Conservation (phyloP, 2,329 filamentous ascomycete species). For the Colletotrichum acutatum region DNA sequence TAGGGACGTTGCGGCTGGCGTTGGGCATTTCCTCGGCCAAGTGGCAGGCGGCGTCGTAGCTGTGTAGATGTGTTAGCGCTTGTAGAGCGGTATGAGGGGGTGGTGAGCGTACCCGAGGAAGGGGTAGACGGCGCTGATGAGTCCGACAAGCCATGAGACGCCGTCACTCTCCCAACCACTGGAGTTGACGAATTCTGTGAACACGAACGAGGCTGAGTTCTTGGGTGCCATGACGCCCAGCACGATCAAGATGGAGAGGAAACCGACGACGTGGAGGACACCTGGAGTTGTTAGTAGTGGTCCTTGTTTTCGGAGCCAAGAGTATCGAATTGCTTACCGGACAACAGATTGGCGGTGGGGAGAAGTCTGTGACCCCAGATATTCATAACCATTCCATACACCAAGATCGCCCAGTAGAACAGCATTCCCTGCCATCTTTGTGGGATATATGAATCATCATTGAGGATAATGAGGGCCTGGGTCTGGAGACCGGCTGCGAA, state of each 20-base stretch:
- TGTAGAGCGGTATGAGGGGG: background rate
- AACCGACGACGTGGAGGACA: constrained; percentile 42
- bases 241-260: constrained; percentile 42
- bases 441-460: constrained; percentile 51
- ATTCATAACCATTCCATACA: constrained; percentile 51
- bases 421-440: constrained; percentile 58
- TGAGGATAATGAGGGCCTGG: constrained; percentile 55
- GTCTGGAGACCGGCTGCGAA: constrained; percentile 57
- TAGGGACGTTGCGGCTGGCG: constrained; percentile 45
- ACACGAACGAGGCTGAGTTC: constrained; percentile 44
- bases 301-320: background rate
- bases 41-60: constrained; percentile 48
- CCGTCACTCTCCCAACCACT: constrained; percentile 46
- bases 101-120: constrained; percentile 44
- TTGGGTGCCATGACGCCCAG: constrained; percentile 46
- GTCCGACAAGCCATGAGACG: constrained; percentile 46
- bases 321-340: constrained; percentile 21
- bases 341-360: constrained; percentile 47
- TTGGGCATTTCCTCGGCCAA: constrained; percentile 48
- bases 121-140: constrained; percentile 46
- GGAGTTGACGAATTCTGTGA: constrained; percentile 44
- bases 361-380: constrained; percentile 52
- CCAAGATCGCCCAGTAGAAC: constrained; percentile 56
- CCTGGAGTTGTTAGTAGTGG: constrained; percentile 19
- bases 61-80: constrained; percentile 1